Evolutionary conservation across 176 grass and related monocot species (phyloP), one percentile per base, ranked within the genome.

Genomic region (Zea luxurians): DNA sequence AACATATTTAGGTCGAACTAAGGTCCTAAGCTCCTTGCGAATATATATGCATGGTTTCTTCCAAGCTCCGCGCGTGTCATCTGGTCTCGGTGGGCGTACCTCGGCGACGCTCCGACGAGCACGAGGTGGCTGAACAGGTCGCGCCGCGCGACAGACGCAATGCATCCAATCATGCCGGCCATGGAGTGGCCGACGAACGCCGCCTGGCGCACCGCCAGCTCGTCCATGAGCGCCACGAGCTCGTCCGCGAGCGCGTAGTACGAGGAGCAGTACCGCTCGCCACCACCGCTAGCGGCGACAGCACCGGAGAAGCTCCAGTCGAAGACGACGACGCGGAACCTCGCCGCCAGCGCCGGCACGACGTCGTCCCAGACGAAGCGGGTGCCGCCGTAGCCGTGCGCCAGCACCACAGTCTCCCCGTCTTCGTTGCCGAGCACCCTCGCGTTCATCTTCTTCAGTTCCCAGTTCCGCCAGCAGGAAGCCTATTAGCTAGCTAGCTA

Each of bases 111-210:
- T 63, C 88, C 91, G 17, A 97, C 52, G 8, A 93, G 91, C 70
- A 90, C 68, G 55, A 97, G 89, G 45, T 86, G 91, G 58, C 36
- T 36, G 76, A 97, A 97, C 48, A 97, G 87, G 35, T 93, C 82
- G 0, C 82, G 94, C 48, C 89, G 83, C 18, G 74, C 66, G 17
- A 90, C 64, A 2, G 94, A 93, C 10, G 94, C 91, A 64, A 93
- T 88, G 88, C 91, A 97, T 43, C 91, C 89, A 52, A 97, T 84
- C 91, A 93, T 91, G 84, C 79, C 89, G 62, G 91, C 75, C 94
- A 97, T 97, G 82, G 94, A 97, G 84, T 97, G 94, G 0, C 94
- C 94, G 0, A 91, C 73, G 68, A 76, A 97, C 65, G 85, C 68
- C 1, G 73, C 64, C 0, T 46, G 63, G 2, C 38, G 65, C 52